phyloP scores from a whole-genome alignment of 768 basidiomycete genomes.

The Boletus vinaceobasis region DNA sequence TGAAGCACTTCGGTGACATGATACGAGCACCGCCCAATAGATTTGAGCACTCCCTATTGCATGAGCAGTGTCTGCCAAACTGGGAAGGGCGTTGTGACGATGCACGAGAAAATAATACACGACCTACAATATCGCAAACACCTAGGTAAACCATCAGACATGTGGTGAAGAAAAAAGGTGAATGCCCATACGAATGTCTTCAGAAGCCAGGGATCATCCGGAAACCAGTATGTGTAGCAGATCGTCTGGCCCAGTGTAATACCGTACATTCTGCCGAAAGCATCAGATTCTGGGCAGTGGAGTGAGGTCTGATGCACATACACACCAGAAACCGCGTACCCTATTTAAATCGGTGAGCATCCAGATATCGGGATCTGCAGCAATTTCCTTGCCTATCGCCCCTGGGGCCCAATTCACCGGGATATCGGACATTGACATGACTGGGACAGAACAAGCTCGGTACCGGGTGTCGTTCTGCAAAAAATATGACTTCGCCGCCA shows the following conservation, averaged over 20 bases:
- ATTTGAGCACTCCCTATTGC: not conserved
- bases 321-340: not conserved
- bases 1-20: not conserved
- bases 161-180: not conserved
- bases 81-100: not conserved
- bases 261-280: slow-evolving; percentile 9
- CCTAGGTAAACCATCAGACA: not conserved
- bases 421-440: not conserved
- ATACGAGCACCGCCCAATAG: not conserved
- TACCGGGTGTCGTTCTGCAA: not conserved
- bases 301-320: not conserved
- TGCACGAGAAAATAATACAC: not conserved
- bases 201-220: not conserved
- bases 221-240: slow-evolving; percentile 12
- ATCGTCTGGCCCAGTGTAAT: slow-evolving; percentile 9
- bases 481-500: too few relatives aligned
- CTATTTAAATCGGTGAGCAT: not conserved
- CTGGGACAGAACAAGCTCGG: not conserved
- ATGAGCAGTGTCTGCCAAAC: slow-evolving; percentile 5
- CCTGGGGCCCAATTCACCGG: not conserved
- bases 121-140: slow-evolving; percentile 1
- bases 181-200: slow-evolving; percentile 4
- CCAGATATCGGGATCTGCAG: not conserved
- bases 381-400: slow-evolving; percentile 2
- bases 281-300: not conserved